Conservation (phyloP, 805 yeast species). For the Hanseniaspora nectarophila region DNA sequence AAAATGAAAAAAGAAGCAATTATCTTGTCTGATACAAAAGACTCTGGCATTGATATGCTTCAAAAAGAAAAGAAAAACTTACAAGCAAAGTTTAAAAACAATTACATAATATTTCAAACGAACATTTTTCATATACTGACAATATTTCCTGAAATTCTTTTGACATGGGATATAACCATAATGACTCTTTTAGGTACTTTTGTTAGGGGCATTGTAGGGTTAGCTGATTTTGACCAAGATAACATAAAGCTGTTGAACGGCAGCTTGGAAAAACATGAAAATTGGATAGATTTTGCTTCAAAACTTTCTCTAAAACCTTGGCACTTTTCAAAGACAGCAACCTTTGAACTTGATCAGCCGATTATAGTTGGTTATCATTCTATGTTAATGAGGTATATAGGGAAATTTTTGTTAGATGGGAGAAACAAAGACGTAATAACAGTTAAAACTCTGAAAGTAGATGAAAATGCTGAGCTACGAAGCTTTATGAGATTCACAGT, state of each 20-base stretch:
- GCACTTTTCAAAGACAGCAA: conserved; percentile 75
- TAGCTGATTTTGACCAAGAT: conserved; percentile 77
- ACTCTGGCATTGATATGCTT: background rate
- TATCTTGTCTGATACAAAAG: background rate
- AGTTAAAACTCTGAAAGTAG: conserved; percentile 60
- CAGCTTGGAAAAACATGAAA: conserved; percentile 96
- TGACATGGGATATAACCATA: conserved; percentile 3
- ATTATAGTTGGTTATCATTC: conserved; percentile 93
- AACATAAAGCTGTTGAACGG: conserved; percentile 71
- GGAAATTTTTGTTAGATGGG: conserved; percentile 42
- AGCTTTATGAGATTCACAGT: conserved; percentile 78
- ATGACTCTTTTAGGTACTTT: conserved; percentile 50
- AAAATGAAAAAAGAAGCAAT: background rate
- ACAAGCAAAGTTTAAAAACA: background rate
- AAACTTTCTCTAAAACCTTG: conserved; percentile 62
- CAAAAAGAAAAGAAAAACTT: background rate
- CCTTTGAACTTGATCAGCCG: conserved; percentile 97
- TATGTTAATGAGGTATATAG: conserved; percentile 63
- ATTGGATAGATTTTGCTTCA: conserved; percentile 88
- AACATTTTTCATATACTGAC: conserved; percentile 2
- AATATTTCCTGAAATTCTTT: conserved; percentile 2
- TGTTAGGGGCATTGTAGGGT: conserved; percentile 71
- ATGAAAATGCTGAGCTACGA: conserved; percentile 55
- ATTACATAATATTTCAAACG: conserved; percentile 4
- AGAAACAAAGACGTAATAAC: conserved; percentile 61